phyloP scores from a whole-genome alignment of 352 stramenopile species.

The Phytophthora pistaciae region DNA sequence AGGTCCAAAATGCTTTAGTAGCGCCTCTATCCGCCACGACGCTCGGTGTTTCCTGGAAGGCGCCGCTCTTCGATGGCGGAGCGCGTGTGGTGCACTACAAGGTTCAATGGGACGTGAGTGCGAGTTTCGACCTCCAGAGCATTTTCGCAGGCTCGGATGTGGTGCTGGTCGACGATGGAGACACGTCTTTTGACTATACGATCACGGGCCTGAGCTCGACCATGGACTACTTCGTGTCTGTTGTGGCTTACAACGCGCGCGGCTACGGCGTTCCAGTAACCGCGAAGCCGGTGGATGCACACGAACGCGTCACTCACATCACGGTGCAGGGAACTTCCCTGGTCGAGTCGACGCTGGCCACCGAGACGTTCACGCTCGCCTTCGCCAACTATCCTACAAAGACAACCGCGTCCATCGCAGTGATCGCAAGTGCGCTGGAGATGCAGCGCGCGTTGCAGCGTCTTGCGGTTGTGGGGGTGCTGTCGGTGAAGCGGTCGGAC shows the following conservation, averaged over 20 bases:
- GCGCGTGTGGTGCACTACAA: conserved; percentile 90
- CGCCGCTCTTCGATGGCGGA: conserved; percentile 75
- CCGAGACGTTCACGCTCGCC: conserved; percentile 63
- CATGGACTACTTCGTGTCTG: conserved; percentile 79
- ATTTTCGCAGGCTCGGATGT: conserved; percentile 62
- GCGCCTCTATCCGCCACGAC: conserved; percentile 45
- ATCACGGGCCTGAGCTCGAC: conserved; percentile 58
- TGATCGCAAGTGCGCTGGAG: conserved; percentile 59
- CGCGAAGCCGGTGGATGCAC: conserved; percentile 52
- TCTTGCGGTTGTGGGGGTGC: conserved; percentile 56
- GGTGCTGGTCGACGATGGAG: conserved; percentile 25
- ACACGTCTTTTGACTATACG: conserved; percentile 28
- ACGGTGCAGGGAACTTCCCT: conserved; percentile 45
- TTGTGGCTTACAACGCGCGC: conserved; percentile 84
- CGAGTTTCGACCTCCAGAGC: conserved; percentile 82
- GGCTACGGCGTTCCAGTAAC: conserved; percentile 70
- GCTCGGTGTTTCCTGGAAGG: conserved; percentile 81
- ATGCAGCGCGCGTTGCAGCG: conserved; percentile 65
- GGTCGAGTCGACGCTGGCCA: conserved; percentile 32
- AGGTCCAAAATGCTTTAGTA: conserved; percentile 38
- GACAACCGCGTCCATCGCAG: conserved; percentile 47
- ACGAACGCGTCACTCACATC: conserved; percentile 63
- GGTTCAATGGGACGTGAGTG: conserved; percentile 93
- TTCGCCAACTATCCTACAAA: conserved; percentile 61
- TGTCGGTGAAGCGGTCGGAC: conserved; percentile 69